A percentile compares a stretch with the other conserved stretches of the same genome.
Evolutionary conservation across 768 basidiomycete species (phyloP).

Genomic region (Harrya chromipes): DNA sequence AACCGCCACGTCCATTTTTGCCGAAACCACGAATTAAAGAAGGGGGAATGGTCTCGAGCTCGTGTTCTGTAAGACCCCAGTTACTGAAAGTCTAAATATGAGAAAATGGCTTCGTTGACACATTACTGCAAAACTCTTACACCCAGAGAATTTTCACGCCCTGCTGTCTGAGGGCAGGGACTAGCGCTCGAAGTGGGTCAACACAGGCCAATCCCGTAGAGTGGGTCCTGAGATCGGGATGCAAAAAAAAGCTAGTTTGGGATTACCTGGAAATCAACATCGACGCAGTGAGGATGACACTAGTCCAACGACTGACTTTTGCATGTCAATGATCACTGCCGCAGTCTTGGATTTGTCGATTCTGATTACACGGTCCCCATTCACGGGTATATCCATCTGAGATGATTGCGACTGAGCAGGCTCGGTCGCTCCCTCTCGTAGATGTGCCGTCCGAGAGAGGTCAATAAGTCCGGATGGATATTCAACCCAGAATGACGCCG

Average conservation of each 20-base stretch:
- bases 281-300: background rate
- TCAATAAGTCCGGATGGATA: slow-evolving; percentile 64
- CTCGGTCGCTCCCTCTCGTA: slow-evolving; percentile 26
- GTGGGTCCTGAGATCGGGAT: slow-evolving; percentile 55
- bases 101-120: background rate
- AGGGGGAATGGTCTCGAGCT: slow-evolving; percentile 60
- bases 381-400: slow-evolving; percentile 55
- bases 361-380: slow-evolving; percentile 49
- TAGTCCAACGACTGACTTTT: slow-evolving; percentile 50
- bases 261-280: slow-evolving; percentile 1
- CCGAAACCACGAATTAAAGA: slow-evolving; percentile 53
- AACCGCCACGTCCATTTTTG: slow-evolving; percentile 46
- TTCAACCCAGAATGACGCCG: slow-evolving; percentile 62
- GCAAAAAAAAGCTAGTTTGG: slow-evolving; percentile 55
- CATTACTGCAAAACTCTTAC: slow-evolving; percentile 34
- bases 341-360: slow-evolving; percentile 50
- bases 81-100: slow-evolving; percentile 40
- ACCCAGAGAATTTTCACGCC: slow-evolving; percentile 65
- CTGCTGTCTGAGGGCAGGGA: slow-evolving; percentile 46
- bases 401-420: slow-evolving; percentile 31
- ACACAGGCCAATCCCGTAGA: slow-evolving; percentile 57
- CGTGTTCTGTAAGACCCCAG: slow-evolving; percentile 68
- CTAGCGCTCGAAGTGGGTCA: slow-evolving; percentile 46
- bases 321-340: slow-evolving; percentile 70
- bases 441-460: slow-evolving; percentile 48